Evolutionary conservation across 352 stramenopile genomes (phyloP).

Genomic region (Phytopythium kandeliae): DNA sequence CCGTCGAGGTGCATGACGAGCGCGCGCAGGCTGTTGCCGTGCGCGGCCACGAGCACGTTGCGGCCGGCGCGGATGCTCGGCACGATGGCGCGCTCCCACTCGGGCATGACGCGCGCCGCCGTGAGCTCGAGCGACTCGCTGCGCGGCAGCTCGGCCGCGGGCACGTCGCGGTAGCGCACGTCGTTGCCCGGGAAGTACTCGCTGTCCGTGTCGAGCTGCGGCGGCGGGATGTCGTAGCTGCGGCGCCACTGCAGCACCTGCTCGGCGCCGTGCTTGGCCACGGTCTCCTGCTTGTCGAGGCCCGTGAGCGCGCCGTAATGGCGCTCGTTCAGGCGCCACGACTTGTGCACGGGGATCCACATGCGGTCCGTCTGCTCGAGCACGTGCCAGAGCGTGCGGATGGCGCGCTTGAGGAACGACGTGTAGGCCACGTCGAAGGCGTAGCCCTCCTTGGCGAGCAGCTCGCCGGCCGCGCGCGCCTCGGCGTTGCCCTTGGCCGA

Average conservation of each 20-base stretch:
- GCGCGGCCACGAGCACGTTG: conserved; percentile 94
- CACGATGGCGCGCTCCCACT: conserved; percentile 90
- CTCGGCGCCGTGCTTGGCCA: conserved; percentile 88
- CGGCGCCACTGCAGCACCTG: conserved; percentile 95
- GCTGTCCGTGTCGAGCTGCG: conserved; percentile 87
- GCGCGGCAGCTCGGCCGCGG: conserved; percentile 79
- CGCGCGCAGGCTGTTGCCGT: conserved; percentile 92
- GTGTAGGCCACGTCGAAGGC: conserved; percentile 95
- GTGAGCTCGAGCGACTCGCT: conserved; percentile 94
- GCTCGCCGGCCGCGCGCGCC: conserved; percentile 81
- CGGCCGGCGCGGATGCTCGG: conserved; percentile 89
- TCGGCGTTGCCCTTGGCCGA: conserved; percentile 89
- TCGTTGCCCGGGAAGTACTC: conserved; percentile 92
- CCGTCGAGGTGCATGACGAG: conserved; percentile 94
- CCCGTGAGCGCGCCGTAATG: conserved; percentile 88
- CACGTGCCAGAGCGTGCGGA: conserved; percentile 93
- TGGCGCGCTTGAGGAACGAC: conserved; percentile 93
- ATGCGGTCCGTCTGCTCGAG: conserved; percentile 92
- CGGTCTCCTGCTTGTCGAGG: conserved; percentile 89
- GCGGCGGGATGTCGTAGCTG: conserved; percentile 97
- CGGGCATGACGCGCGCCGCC: conserved; percentile 87
- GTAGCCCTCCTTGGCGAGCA: conserved; percentile 91
- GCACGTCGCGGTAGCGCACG: conserved; percentile 87
- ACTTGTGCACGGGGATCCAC: conserved; percentile 94
- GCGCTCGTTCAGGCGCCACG: conserved; percentile 91